Evolutionary conservation across 2,329 filamentous ascomycete species (phyloP).

Genomic region (Beauveria australis): DNA sequence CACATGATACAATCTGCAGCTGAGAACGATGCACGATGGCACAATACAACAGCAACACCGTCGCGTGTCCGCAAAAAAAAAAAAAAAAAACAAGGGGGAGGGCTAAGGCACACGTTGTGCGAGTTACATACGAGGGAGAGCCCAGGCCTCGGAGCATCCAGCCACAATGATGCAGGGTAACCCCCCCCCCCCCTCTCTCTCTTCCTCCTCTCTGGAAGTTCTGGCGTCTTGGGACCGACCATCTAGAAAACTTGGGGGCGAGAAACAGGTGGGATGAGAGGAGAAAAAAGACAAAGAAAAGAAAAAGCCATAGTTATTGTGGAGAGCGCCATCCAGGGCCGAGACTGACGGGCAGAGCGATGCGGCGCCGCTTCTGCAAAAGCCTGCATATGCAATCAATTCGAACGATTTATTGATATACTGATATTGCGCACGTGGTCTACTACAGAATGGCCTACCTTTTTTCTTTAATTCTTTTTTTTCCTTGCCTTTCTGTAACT

Average conservation of each 20-base stretch:
- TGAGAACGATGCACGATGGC: background rate
- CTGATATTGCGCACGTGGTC: conserved; percentile 6
- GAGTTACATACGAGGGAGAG: background rate
- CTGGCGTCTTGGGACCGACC: background rate
- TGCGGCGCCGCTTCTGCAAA: background rate
- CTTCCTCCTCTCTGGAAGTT: background rate
- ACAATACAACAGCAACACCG: background rate
- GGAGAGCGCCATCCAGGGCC: background rate
- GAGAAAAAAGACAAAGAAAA: background rate
- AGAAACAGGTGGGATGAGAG: background rate
- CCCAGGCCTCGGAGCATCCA: background rate
- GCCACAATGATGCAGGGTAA: background rate
- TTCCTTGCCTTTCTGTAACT: background rate
- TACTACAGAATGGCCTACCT: background rate
- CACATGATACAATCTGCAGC: background rate
- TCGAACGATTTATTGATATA: background rate
- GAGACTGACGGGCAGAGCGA: conserved; percentile 1
- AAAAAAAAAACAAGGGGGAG: too few relatives aligned
- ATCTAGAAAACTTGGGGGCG: background rate
- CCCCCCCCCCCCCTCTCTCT: background rate
- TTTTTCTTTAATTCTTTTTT: background rate
- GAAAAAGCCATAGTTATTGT: background rate
- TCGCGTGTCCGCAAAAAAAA: too few relatives aligned
- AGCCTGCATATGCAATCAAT: background rate
- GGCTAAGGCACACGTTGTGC: too few relatives aligned